Evolutionary conservation across 23 red algal species (phyloP), one percentile per base, ranked within the genome.

Genomic region (Cyanidioschyzon merolae): DNA sequence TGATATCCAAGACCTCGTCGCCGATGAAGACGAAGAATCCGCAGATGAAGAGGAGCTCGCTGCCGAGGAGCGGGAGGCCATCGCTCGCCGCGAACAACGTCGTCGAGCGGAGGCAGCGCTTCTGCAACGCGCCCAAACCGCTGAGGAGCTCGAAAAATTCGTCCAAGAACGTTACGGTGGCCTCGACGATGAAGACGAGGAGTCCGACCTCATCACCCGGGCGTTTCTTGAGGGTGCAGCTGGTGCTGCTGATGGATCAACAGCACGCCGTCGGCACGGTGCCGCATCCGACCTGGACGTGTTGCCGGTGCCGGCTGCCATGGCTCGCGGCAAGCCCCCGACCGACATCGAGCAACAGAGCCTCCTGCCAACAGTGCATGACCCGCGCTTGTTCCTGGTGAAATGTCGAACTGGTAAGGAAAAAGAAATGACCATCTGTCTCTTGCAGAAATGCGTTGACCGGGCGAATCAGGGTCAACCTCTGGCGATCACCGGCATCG

Each of bases 391-490:
- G 34, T 98, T 80, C 68, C 79, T 87, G 36, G 88, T 98, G 37
- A 89, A 80, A 57, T 98, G 94, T 79, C 82, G 79, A 58, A 76
- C 76, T 37, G 94, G 94, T 32, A 74, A 87, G 57, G 94, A 98
- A 76, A 80, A 86, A 40, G 67, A 85, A 34, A 85, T 84, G 51
- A 77, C 89, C 26, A 79, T 98, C 41, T 87, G 84, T 40, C 83
- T 98, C 40, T 57, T 91, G 57, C 94, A 98, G 71, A 98, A 98
- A 74, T 77, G 63, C 32, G 90, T 89, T 15, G 86, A 88, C 80
- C 68, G 82, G 37, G 40, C 50, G 12, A 1, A 77, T n/a, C 84
- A 81, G 34, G 85, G 87, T 26, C 71, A 78, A 27, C 85, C 79
- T 32, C 68, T 98, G 30, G 88, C 83, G n/a, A 87, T 98, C 74